Conservation (phyloP, 2,329 filamentous ascomycete species). For the Ophiostoma angusticollis region DNA sequence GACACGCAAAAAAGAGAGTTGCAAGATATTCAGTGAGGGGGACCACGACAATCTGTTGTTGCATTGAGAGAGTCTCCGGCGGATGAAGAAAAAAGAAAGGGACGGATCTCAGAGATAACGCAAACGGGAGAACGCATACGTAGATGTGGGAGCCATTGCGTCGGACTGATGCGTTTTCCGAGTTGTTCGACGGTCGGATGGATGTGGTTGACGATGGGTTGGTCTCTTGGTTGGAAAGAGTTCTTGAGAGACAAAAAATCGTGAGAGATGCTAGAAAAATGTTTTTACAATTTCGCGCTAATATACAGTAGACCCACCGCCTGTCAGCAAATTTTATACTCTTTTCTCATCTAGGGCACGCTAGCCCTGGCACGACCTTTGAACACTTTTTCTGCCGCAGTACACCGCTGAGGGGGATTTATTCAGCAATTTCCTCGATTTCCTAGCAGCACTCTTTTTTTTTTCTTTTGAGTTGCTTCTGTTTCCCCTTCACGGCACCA, state of each 20-base stretch:
- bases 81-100: not conserved
- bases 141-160: conserved; percentile 12
- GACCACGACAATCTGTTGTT: conserved; percentile 64
- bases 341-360: conserved; percentile 10
- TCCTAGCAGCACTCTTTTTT: too few relatives aligned
- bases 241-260: not conserved
- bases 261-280: not conserved
- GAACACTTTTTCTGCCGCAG: conserved; percentile 3
- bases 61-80: not conserved
- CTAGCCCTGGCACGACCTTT: conserved; percentile 9
- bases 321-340: not conserved
- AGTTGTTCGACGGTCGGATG: conserved; percentile 2
- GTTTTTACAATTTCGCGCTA: not conserved
- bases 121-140: conserved; percentile 9
- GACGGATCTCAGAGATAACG: not conserved
- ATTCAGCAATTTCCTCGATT: conserved; percentile 12
- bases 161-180: not conserved
- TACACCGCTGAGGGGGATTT: conserved; percentile 9
- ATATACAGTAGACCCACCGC: not conserved
- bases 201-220: conserved; percentile 4
- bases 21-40: conserved; percentile 48
- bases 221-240: not conserved
- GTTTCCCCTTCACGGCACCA: conserved; percentile 2
- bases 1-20: not conserved
- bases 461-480: conserved; percentile 4